Evolutionary conservation across 2,329 filamentous ascomycete genomes (phyloP).

Genomic region (Verticillium nubilum): DNA sequence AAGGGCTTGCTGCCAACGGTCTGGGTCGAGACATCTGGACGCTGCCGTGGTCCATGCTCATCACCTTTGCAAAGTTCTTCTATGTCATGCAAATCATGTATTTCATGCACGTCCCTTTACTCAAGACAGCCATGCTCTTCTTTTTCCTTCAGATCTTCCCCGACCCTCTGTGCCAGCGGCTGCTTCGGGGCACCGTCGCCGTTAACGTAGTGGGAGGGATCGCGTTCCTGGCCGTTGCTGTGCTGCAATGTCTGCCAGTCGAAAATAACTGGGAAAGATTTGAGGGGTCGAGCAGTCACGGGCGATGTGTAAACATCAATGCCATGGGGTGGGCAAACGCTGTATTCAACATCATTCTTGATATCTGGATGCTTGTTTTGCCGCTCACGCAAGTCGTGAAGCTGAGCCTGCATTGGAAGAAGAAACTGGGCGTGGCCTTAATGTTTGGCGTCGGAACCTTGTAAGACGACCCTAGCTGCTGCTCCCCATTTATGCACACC

Average conservation of each 20-base stretch:
- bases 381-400: conserved; percentile 30
- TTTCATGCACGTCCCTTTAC: conserved; percentile 23
- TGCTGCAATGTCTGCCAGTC: conserved; percentile 35
- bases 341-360: conserved; percentile 36
- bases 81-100: conserved; percentile 29
- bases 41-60: conserved; percentile 17
- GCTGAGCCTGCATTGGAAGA: conserved; percentile 25
- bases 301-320: conserved; percentile 29
- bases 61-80: conserved; percentile 22
- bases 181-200: too few relatives aligned
- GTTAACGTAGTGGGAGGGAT: too few relatives aligned
- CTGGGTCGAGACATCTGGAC: conserved; percentile 48
- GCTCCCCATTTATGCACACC: background rate
- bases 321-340: conserved; percentile 32
- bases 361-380: conserved; percentile 34
- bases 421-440: conserved; percentile 27
- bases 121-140: conserved; percentile 28
- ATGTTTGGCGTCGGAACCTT: conserved; percentile 28
- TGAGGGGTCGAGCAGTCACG: conserved; percentile 22
- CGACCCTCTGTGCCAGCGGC: too few relatives aligned
- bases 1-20: conserved; percentile 28
- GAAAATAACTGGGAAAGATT: conserved; percentile 35
- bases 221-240: conserved; percentile 24
- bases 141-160: conserved; percentile 28
- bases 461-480: conserved; percentile 4